Percentiles rank a stretch among this genome's conserved stretches.
phyloP scores from a whole-genome alignment of 192 early-diverging fungal genomes.

The Coemansia sp. region DNA sequence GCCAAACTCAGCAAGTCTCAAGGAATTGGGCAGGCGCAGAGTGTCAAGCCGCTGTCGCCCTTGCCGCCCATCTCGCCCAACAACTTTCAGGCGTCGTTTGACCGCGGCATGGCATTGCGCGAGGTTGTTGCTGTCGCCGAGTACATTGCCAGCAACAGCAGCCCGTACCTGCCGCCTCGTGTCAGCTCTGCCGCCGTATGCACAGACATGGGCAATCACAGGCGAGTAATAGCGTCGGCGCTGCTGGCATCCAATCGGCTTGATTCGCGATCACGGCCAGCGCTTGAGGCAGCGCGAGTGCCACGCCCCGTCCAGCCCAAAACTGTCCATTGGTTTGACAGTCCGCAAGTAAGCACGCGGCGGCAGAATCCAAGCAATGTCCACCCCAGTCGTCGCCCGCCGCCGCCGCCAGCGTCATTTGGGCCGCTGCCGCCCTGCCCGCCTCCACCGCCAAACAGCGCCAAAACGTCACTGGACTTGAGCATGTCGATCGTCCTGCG shows the following conservation, averaged over 20 bases:
- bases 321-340: not conserved
- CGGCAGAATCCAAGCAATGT: not conserved
- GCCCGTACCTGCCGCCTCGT: slow-evolving; percentile 11
- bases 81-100: slow-evolving; percentile 52
- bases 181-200: slow-evolving; percentile 17
- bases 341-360: not conserved
- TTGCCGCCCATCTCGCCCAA: slow-evolving; percentile 46
- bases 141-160: slow-evolving; percentile 13
- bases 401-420: not conserved
- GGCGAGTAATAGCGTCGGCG: slow-evolving; percentile 16
- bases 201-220: not conserved
- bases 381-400: not conserved
- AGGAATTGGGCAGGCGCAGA: not conserved
- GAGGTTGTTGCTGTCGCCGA: slow-evolving; percentile 30
- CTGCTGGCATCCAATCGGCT: not conserved
- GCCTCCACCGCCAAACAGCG: slow-evolving; percentile 7
- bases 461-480: slow-evolving; percentile 33
- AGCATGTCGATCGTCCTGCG: slow-evolving; percentile 48
- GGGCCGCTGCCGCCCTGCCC: not conserved
- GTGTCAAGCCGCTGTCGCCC: slow-evolving; percentile 38
- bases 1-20: not conserved
- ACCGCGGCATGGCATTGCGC: slow-evolving; percentile 39
- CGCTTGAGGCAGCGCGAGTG: not conserved
- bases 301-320: not conserved
- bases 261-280: slow-evolving; percentile 7